Conservation (phyloP, 2,329 filamentous ascomycete genomes). For the Emmonsiellopsis sp. region DNA sequence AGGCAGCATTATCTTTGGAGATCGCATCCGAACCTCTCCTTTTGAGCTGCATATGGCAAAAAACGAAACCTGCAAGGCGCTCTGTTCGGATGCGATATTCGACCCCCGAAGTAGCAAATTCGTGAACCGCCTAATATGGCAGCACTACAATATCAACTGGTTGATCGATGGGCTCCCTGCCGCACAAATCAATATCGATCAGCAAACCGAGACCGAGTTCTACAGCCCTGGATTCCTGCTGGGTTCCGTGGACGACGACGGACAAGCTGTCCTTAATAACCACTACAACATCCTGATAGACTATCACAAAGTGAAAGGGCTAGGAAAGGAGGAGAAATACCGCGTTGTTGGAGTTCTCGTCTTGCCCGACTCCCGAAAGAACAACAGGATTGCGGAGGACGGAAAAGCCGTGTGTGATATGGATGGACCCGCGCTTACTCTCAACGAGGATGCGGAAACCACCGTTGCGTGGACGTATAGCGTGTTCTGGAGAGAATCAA, state of each 20-base stretch:
- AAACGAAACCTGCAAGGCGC: slow-evolving; percentile 77
- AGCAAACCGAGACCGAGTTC: slow-evolving; percentile 65
- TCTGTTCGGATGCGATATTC: slow-evolving; percentile 62
- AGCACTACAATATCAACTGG: slow-evolving; percentile 92
- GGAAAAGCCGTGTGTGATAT: slow-evolving; percentile 56
- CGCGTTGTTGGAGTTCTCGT: slow-evolving; percentile 90
- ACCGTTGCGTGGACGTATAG: slow-evolving; percentile 82
- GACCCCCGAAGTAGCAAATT: slow-evolving; percentile 61
- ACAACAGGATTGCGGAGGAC: slow-evolving; percentile 42
- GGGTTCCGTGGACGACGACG: slow-evolving; percentile 48
- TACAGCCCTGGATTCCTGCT: slow-evolving; percentile 88
- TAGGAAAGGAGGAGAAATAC: slow-evolving; percentile 53
- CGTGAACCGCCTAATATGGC: slow-evolving; percentile 69
- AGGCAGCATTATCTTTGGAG: slow-evolving; percentile 93
- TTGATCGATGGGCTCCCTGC: slow-evolving; percentile 89
- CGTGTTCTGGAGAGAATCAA: slow-evolving; percentile 75
- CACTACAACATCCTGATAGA: slow-evolving; percentile 93
- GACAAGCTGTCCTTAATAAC: slow-evolving; percentile 65
- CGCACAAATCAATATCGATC: slow-evolving; percentile 71
- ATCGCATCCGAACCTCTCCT: slow-evolving; percentile 93
- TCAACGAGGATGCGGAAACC: slow-evolving; percentile 55
- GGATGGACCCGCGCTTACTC: slow-evolving; percentile 47
- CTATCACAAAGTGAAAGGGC: slow-evolving; percentile 67
- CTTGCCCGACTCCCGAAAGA: slow-evolving; percentile 63
- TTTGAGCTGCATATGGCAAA: slow-evolving; percentile 78